Percentiles rank a stretch among this genome's conserved stretches.
phyloP scores from a whole-genome alignment of 2,329 filamentous ascomycete species.

The Dactylellina sp. region DNA sequence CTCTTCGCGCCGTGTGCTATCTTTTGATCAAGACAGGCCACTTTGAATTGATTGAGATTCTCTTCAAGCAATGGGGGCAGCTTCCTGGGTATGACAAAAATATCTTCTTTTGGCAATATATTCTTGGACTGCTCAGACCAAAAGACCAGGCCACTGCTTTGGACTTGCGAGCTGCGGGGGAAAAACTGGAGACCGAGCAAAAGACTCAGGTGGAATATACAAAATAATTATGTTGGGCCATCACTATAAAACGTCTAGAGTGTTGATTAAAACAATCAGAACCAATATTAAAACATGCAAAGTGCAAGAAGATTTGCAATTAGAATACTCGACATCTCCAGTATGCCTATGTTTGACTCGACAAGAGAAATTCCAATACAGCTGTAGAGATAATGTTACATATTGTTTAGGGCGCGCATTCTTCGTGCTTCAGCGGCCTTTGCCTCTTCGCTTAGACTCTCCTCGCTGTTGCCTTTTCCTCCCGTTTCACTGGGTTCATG shows the following conservation, averaged over 20 bases:
- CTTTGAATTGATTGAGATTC: not conserved
- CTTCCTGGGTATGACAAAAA: constrained; percentile 21
- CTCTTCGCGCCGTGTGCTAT: constrained; percentile 57
- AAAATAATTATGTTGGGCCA: too few species aligned
- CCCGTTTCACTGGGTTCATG: not conserved
- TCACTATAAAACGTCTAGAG: too few species aligned
- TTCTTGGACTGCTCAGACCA: constrained; percentile 4
- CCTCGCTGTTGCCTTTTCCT: constrained; percentile 6
- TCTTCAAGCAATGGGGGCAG: not conserved
- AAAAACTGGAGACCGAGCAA: too few species aligned
- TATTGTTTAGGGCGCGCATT: constrained; percentile 35
- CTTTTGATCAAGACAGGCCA: constrained; percentile 16
- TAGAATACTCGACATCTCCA: too few species aligned
- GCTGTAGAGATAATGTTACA: constrained; percentile 11
- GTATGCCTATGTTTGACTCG: too few species aligned
- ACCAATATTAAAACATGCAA: too few species aligned
- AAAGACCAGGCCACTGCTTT: not conserved
- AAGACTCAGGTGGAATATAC: too few species aligned
- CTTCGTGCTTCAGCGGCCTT: constrained; percentile 36
- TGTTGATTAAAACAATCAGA: too few species aligned
- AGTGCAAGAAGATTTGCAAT: too few species aligned
- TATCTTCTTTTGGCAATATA: constrained; percentile 31
- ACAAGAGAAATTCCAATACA: too few species aligned
- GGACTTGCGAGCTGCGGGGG: not conserved
- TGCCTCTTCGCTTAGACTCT: constrained; percentile 26